Evolutionary conservation across 768 basidiomycete genomes (phyloP).

Genomic region (Porpolomopsis calyptriformis): DNA sequence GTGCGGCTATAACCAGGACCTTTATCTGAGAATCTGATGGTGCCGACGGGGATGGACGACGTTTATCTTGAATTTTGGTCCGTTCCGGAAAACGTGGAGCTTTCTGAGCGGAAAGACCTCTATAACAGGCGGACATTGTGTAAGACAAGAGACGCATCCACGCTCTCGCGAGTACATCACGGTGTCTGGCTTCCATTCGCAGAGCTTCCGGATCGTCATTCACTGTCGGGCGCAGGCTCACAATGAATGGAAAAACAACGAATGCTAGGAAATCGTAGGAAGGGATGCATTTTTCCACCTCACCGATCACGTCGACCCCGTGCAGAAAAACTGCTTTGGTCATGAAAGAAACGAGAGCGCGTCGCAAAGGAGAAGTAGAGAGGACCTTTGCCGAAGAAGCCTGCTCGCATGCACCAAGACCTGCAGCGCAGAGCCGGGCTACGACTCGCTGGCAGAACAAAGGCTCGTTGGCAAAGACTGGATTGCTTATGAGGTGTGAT

Average conservation of each 20-base stretch:
- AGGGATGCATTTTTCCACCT: slow-evolving; percentile 44
- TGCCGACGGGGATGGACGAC: slow-evolving; percentile 11
- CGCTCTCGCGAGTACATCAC: slow-evolving; percentile 33
- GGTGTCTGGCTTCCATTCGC: slow-evolving; percentile 36
- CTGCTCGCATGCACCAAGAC: slow-evolving; percentile 36
- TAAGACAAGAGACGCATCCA: slow-evolving; percentile 60
- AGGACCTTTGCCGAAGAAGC: slow-evolving; percentile 34
- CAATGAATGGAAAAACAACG: slow-evolving; percentile 50
- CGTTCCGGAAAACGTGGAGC: slow-evolving; percentile 25
- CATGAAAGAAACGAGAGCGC: slow-evolving; percentile 30
- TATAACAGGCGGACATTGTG: slow-evolving; percentile 42
- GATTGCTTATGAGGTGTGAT: slow-evolving; percentile 31
- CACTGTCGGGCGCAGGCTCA: slow-evolving; percentile 41
- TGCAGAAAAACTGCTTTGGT: slow-evolving; percentile 37
- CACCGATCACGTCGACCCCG: slow-evolving; percentile 41
- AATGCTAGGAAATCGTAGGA: slow-evolving; percentile 54
- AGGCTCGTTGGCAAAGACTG: slow-evolving; percentile 41
- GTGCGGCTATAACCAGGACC: slow-evolving; percentile 42
- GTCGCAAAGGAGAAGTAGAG: slow-evolving; percentile 30
- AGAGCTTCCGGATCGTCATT: slow-evolving; percentile 32
- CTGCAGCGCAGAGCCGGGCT: slow-evolving; percentile 34
- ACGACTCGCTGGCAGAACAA: slow-evolving; percentile 39
- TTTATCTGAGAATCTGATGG: slow-evolving; percentile 26
- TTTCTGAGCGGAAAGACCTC: slow-evolving; percentile 17
- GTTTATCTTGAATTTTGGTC: slow-evolving; percentile 36